Base-by-base conservation (phyloP, 257 asterid species). In the Paraleonurus japonicus region DNA sequence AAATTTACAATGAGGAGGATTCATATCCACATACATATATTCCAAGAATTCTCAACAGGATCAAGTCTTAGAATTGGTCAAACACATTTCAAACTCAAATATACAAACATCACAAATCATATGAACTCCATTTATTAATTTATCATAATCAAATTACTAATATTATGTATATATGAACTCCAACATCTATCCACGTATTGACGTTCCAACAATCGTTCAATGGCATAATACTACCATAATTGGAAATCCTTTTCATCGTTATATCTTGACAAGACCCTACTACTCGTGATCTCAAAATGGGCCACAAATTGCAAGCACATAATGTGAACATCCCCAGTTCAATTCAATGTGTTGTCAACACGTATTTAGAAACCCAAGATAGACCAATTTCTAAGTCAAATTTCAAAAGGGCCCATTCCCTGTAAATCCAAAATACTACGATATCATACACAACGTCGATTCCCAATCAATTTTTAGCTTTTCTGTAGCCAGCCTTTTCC, bases 281-380 rank as follows among this genome's bases (percentile, higher is more conserved):
- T n/a, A 47, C 20, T 19, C 10, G 4, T 5, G 20, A 15, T 61
- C 19, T 20, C 45, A 1, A 43, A 67, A 77, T 61, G 70, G 73
- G 67, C 71, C 77, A 77, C 33, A 23, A 23, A 65, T 54, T 74
- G 50, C 24, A 70, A 53, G 60, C 51, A 16, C 50, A 76, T 41
- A 45, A 74, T 45, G 76, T 61, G 62, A 68, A 81, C 69, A 55
- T 16, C 28, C 28, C 59, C 39, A 59, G 59, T 64, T 60, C 19
- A 71, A 37, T 50, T 64, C 67, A 71, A 72, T 41, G 13, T 39
- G 51, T 59, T 73, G 82, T 85, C 84, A 79, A 82, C 83, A 50
- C 77, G 71, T 70, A 28, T 67, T 78, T 59, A 51, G 79, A 79
- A 75, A 65, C 65, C 82, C 85, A 24, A 66, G 48, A 62, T 71